phyloP scores from a whole-genome alignment of 768 basidiomycete species.

The Boletus pseudo-olivaceus region DNA sequence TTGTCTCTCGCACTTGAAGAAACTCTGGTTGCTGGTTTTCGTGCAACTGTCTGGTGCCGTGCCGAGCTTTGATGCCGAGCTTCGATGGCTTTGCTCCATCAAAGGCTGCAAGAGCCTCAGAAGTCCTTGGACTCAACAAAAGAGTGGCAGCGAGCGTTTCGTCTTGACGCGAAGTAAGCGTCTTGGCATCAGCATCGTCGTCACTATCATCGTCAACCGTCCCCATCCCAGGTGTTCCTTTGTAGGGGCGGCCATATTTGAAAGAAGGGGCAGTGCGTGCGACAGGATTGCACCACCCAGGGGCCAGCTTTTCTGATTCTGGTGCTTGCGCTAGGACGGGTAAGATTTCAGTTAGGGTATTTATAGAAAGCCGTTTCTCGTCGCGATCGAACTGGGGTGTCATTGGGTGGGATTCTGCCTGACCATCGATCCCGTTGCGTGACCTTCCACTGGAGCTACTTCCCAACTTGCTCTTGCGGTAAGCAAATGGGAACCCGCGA shows the following conservation, averaged over 20 bases:
- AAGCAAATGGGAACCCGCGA: constrained; percentile 23
- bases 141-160: constrained; percentile 41
- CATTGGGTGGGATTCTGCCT: constrained; percentile 23
- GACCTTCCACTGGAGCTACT: constrained; percentile 19
- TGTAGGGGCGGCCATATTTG: constrained; percentile 1
- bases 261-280: constrained; percentile 15
- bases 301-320: constrained; percentile 34
- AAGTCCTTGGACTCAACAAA: constrained; percentile 45
- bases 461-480: constrained; percentile 23
- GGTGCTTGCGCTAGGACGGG: constrained; percentile 16
- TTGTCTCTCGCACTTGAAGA: constrained; percentile 39
- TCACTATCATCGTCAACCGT: constrained; percentile 16
- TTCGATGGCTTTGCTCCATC: constrained; percentile 2
- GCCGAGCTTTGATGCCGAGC: constrained; percentile 1
- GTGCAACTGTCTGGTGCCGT: constrained; percentile 2
- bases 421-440: constrained; percentile 5
- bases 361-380: constrained; percentile 29
- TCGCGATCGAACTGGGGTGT: constrained; percentile 19
- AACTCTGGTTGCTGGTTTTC: constrained; percentile 16
- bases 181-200: constrained; percentile 31
- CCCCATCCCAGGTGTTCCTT: constrained; percentile 13
- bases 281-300: constrained; percentile 30
- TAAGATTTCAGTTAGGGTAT: constrained; percentile 18
- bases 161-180: constrained; percentile 29
- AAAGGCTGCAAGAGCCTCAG: constrained; percentile 23